Percentiles rank a stretch among this genome's conserved stretches.
These are phyloP conservation scores for Pulveroboletus ravenelii DNA, from an alignment of 768 basidiomycete genomes.

Conservation along the genomic window DNA sequence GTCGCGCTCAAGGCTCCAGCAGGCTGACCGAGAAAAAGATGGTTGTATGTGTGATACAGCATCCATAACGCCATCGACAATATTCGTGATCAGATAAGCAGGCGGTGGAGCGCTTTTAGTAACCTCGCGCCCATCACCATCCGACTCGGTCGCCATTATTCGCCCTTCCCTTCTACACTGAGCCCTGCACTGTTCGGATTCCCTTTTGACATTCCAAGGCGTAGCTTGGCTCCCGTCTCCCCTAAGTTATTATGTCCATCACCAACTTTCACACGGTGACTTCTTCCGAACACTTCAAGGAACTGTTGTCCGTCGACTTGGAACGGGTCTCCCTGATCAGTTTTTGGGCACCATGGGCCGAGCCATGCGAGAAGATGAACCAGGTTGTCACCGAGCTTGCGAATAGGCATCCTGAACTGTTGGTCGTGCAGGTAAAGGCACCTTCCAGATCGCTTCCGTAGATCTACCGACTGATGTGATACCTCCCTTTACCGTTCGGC, in stretches of 20 bases:
- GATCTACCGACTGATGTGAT: neutral
- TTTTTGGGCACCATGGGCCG: slow-evolving; percentile 94
- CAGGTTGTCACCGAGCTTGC: slow-evolving; percentile 69
- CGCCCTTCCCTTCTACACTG: too few species aligned
- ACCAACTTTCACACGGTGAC: slow-evolving; percentile 45
- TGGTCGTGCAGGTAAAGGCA: slow-evolving; percentile 69
- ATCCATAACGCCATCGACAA: too few species aligned
- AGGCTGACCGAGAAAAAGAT: too few species aligned
- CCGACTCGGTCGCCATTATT: too few species aligned
- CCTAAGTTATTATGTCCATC: slow-evolving; percentile 12
- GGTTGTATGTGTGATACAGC: too few species aligned
- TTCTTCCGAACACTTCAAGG: slow-evolving; percentile 70
- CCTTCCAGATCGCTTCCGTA: neutral
- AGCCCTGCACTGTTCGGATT: too few species aligned
- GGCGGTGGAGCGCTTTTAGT: too few species aligned
- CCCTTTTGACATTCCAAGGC: too few species aligned
- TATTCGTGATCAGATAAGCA: too few species aligned
- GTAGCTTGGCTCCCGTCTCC: too few species aligned
- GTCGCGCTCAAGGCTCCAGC: too few species aligned
- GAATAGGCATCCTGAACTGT: slow-evolving; percentile 57
- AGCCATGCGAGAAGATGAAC: slow-evolving; percentile 88
- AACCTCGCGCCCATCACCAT: too few species aligned
- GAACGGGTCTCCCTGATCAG: slow-evolving; percentile 79
- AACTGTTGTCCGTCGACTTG: slow-evolving; percentile 71
- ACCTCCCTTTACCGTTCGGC: neutral